phyloP scores from a whole-genome alignment of 768 basidiomycete genomes.

The Collybiopsis luxurians region DNA sequence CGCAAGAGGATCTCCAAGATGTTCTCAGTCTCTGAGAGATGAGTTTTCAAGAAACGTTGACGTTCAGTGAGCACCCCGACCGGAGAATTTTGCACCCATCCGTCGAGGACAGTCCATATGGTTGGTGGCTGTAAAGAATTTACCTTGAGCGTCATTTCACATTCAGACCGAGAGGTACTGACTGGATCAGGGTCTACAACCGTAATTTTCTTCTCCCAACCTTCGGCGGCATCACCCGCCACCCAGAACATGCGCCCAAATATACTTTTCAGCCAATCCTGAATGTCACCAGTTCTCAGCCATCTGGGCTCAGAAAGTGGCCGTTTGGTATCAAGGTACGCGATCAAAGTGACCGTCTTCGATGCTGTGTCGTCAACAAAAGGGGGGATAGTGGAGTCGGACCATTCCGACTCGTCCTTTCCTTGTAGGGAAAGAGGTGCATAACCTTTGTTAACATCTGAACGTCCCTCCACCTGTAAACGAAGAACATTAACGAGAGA shows the following conservation, averaged over 20 bases:
- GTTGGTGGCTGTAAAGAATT: slow-evolving; percentile 70
- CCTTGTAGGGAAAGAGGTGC: slow-evolving; percentile 44
- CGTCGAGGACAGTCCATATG: slow-evolving; percentile 85
- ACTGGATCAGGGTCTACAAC: slow-evolving; percentile 96
- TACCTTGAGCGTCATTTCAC: not conserved
- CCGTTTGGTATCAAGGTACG: slow-evolving; percentile 81
- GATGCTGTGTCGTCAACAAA: slow-evolving; percentile 57
- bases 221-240: slow-evolving; percentile 76
- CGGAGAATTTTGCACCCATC: slow-evolving; percentile 85
- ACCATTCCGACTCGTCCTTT: slow-evolving; percentile 37
- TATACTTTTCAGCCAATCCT: slow-evolving; percentile 90
- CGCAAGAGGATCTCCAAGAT: slow-evolving; percentile 91
- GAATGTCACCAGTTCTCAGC: slow-evolving; percentile 93
- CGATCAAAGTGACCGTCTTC: slow-evolving; percentile 58
- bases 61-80: slow-evolving; percentile 75
- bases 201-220: slow-evolving; percentile 93
- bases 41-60: slow-evolving; percentile 84
- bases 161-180: slow-evolving; percentile 23
- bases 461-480: slow-evolving; percentile 70
- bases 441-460: slow-evolving; percentile 71
- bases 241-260: slow-evolving; percentile 89
- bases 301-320: slow-evolving; percentile 96
- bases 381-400: slow-evolving; percentile 70
- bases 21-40: slow-evolving; percentile 84
- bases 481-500: slow-evolving; percentile 13